Evolutionary conservation across 2,329 filamentous ascomycete species (phyloP).

Genomic region (Tolypocladium pustulatum): DNA sequence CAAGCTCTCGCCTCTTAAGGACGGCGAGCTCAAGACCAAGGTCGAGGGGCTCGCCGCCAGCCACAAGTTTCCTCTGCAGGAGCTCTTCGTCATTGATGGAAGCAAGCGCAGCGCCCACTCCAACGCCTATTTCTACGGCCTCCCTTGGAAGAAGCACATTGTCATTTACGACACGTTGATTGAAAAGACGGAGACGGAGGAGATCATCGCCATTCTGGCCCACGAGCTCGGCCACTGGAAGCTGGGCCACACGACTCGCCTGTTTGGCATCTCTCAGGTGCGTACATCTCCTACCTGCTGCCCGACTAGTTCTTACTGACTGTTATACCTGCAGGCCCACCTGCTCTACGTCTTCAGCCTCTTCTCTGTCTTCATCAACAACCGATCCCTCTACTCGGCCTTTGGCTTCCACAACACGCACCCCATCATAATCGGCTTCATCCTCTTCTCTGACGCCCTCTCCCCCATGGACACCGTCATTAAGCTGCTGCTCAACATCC

Average conservation of each 20-base stretch:
- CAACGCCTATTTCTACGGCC: constrained; percentile 91
- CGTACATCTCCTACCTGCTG: neutral
- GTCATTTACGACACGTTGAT: constrained; percentile 98
- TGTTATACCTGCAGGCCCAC: constrained; percentile 50
- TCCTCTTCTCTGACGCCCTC: constrained; percentile 94
- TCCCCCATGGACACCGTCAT: constrained; percentile 89
- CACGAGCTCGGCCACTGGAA: constrained; percentile 98
- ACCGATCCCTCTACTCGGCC: constrained; percentile 76
- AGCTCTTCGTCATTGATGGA: constrained; percentile 90
- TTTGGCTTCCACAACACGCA: constrained; percentile 80
- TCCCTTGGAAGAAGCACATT: constrained; percentile 99
- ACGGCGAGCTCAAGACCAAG: constrained; percentile 75
- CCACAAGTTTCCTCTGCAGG: constrained; percentile 83
- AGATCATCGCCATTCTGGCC: constrained; percentile 88
- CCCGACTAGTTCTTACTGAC: neutral
- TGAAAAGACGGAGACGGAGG: constrained; percentile 83
- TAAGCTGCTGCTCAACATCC: constrained; percentile 90
- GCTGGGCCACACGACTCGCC: constrained; percentile 83
- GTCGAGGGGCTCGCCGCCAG: constrained; percentile 76
- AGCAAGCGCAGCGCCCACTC: constrained; percentile 80
- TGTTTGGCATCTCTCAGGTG: constrained; percentile 74
- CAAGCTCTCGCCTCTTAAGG: constrained; percentile 86
- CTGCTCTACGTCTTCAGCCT: constrained; percentile 95
- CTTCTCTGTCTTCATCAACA: constrained; percentile 97
- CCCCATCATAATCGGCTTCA: constrained; percentile 94